These are phyloP conservation scores for Taiozyma sp. DNA, from an alignment of 1,139 yeast species.

Conservation along the genomic window DNA sequence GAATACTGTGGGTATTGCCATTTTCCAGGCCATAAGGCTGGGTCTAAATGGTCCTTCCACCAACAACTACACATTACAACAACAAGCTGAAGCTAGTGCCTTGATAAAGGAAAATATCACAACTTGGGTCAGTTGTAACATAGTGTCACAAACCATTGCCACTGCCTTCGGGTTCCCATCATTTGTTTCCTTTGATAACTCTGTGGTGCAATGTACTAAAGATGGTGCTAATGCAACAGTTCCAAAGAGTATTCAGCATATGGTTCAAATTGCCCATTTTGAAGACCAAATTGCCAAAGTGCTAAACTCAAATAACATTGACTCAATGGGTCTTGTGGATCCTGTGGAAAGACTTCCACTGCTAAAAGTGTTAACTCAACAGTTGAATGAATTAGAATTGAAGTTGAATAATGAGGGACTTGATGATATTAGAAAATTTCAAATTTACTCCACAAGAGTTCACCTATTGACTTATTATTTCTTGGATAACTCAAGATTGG, in stretches of 20 bases:
- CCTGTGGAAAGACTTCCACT: constrained; percentile 74
- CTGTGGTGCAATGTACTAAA: constrained; percentile 52
- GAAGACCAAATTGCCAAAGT: constrained; percentile 84
- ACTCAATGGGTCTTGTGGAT: constrained; percentile 55
- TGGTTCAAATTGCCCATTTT: constrained; percentile 78
- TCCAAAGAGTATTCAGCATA: constrained; percentile 60
- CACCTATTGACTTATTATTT: constrained; percentile 80
- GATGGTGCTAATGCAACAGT: constrained; percentile 29
- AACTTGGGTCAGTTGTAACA: constrained; percentile 93
- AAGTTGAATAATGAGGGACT: constrained; percentile 35
- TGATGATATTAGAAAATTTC: constrained; percentile 68
- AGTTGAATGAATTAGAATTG: constrained; percentile 71
- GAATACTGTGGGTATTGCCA: constrained; percentile 90
- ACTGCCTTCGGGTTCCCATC: constrained; percentile 94
- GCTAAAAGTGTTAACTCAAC: constrained; percentile 62
- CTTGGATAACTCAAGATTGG: constrained; percentile 48
- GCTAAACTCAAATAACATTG: constrained; percentile 66
- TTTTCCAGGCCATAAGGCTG: constrained; percentile 85
- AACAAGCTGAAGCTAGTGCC: constrained; percentile 15
- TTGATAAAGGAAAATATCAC: constrained; percentile 62
- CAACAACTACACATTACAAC: constrained; percentile 25
- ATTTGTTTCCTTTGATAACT: constrained; percentile 78
- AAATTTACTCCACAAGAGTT: constrained; percentile 67
- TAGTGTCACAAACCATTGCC: constrained; percentile 85
- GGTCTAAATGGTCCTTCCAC: constrained; percentile 80